Evolutionary conservation across 2,329 filamentous ascomycete species (phyloP), one percentile per base, ranked within the genome.

Genomic region (Microsporum ferrugineum): DNA sequence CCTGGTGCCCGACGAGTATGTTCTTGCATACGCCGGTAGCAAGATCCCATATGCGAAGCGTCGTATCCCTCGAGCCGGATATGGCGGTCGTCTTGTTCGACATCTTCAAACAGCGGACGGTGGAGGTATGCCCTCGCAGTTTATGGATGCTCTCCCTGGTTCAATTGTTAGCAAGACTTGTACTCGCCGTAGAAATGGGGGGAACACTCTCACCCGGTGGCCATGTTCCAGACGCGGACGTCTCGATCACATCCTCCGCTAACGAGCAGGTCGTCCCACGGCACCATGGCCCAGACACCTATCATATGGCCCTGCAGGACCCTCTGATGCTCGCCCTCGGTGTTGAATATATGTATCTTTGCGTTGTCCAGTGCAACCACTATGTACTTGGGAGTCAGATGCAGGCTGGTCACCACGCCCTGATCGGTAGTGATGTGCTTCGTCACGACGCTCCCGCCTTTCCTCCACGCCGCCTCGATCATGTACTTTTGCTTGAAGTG

Each of bases 251-350:
- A 99, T 4, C 94, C 94, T 68, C 94, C 94, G 68, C 91, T 96
- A 63, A 99, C 94, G 63, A 99, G 81, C 59, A 89, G 88, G 72
- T 99, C 92, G 63, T 89, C 92, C 89, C 91, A 96, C 5, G 94
- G 94, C 29, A 99, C 91, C 92, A 99, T 97, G 57, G 94, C 94
- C 94, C 94, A 99, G 23, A 99, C 94, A 45, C 94, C 94, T 94
- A 99, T 99, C 51, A 97, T 89, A 76, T 99, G 94, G 8, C 94
- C 94, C 70, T 94, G 88, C 33, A 99, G 78, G 1, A 90, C 96
- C 72, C 91, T 89, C 68, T 95, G 86, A 65, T 90, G 85, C 67
- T 91, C 86, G 38, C 94, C 94, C 66, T 94, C 85, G 0, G 90
- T 91, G 72, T 97, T 89, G 71, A 97, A 99, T 31, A 99, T 91